Conservation (phyloP, 257 asterid species). For the Vinca minor region DNA sequence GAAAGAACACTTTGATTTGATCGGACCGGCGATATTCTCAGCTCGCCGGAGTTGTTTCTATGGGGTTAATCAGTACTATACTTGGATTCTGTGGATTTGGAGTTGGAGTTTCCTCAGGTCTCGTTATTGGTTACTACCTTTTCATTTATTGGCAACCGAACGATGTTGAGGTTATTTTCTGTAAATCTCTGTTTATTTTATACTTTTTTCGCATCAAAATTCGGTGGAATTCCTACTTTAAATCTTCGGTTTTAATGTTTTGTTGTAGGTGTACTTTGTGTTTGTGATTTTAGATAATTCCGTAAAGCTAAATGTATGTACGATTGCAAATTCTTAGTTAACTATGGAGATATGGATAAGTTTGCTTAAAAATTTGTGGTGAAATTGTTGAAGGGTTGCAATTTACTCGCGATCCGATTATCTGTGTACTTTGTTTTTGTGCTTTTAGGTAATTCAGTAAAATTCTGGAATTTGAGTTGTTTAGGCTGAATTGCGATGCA, state of each 20-base stretch:
- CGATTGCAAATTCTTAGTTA: background rate
- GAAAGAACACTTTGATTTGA: slow-evolving; percentile 4
- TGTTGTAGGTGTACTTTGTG: background rate
- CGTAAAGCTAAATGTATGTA: background rate
- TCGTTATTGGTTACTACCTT: slow-evolving; percentile 29
- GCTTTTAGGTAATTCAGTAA: too few relatives aligned
- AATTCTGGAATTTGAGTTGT: too few relatives aligned
- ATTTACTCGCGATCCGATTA: background rate
- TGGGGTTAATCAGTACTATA: slow-evolving; percentile 70
- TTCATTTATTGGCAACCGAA: slow-evolving; percentile 74
- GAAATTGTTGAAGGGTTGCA: background rate
- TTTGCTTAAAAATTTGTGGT: background rate
- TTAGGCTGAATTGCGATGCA: too few relatives aligned
- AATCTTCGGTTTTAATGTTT: background rate
- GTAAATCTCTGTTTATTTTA: background rate
- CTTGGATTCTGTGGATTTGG: slow-evolving; percentile 83
- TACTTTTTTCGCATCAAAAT: background rate
- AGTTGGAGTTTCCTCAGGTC: slow-evolving; percentile 54
- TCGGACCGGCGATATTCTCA: background rate
- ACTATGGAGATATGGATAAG: background rate
- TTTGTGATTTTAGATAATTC: background rate
- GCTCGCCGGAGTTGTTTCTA: slow-evolving; percentile 11
- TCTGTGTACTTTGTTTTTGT: too few relatives aligned
- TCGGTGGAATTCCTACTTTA: background rate
- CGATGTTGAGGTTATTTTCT: slow-evolving; percentile 64